Percentiles rank a stretch among this genome's conserved stretches.
phyloP scores from a whole-genome alignment of 2,329 filamentous ascomycete species.

The Alternaria rosae region DNA sequence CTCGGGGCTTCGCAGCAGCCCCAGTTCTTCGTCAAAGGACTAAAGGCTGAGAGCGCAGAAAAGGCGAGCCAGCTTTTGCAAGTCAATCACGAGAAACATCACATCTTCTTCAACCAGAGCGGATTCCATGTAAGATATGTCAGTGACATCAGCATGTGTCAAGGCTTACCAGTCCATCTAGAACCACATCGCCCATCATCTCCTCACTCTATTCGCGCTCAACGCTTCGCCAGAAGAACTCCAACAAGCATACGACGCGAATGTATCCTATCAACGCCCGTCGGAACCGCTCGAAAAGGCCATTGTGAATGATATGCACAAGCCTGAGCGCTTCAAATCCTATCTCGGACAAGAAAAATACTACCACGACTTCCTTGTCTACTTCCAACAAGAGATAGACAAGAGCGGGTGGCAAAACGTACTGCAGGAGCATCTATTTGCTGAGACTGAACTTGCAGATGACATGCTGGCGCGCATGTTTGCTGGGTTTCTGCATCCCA shows the following conservation, averaged over 20 bases:
- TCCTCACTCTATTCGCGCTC: constrained; percentile 79
- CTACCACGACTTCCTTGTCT: constrained; percentile 78
- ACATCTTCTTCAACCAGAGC: constrained; percentile 79
- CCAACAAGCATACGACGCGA: constrained; percentile 69
- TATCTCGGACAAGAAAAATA: constrained; percentile 69
- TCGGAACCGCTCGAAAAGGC: constrained; percentile 56
- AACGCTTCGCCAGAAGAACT: constrained; percentile 69
- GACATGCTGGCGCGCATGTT: constrained; percentile 74
- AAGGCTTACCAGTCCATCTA: constrained; percentile 10
- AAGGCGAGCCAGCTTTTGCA: constrained; percentile 75
- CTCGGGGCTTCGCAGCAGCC: constrained; percentile 55
- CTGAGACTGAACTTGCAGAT: constrained; percentile 68
- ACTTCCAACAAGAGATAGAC: constrained; percentile 78
- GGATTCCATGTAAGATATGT: constrained; percentile 70
- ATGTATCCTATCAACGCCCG: constrained; percentile 71
- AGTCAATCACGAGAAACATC: constrained; percentile 74
- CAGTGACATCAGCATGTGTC: background rate
- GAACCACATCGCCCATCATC: constrained; percentile 80
- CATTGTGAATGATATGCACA: constrained; percentile 63
- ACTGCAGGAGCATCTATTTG: constrained; percentile 73
- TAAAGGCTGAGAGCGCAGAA: constrained; percentile 66
- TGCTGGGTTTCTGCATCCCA: constrained; percentile 75
- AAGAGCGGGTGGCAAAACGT: constrained; percentile 67
- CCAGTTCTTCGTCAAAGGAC: constrained; percentile 55
- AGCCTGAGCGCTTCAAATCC: constrained; percentile 63